Percentiles rank a stretch among this genome's conserved stretches.
phyloP scores from a whole-genome alignment of 805 yeast species.

The Wickerhamiella slavikovae region DNA sequence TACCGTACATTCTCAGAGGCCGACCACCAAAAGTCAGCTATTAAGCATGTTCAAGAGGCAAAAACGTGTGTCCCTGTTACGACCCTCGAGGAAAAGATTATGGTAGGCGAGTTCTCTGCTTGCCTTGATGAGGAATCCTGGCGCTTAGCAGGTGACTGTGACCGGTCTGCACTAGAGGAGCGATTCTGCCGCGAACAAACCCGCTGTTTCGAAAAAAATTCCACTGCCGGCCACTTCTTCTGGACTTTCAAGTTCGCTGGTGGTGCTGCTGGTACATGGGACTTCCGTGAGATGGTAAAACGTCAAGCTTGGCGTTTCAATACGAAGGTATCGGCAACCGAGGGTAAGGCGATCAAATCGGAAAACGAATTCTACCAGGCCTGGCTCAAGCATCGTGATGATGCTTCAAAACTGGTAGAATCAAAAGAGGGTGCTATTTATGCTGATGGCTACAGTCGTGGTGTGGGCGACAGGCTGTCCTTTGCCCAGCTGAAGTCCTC shows the following conservation, averaged over 20 bases:
- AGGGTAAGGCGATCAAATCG: too few species aligned
- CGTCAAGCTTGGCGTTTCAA: too few species aligned
- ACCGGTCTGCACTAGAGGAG: slow-evolving; percentile 33
- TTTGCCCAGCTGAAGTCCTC: too few species aligned
- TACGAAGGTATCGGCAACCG: too few species aligned
- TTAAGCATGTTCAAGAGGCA: slow-evolving; percentile 34
- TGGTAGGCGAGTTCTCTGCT: slow-evolving; percentile 83
- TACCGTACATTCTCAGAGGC: slow-evolving; percentile 69
- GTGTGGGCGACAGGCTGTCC: too few species aligned
- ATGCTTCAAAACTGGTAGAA: too few species aligned
- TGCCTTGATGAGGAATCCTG: slow-evolving; percentile 63
- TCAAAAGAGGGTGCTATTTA: too few species aligned
- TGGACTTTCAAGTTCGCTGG: slow-evolving; percentile 80
- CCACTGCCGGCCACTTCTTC: slow-evolving; percentile 57
- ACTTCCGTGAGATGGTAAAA: slow-evolving; percentile 63
- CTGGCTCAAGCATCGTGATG: too few species aligned
- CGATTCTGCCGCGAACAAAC: slow-evolving; percentile 42
- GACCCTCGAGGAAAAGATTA: too few species aligned
- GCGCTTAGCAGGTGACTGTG: slow-evolving; percentile 34
- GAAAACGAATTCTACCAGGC: too few species aligned
- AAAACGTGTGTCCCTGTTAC: too few species aligned
- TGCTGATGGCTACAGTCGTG: too few species aligned
- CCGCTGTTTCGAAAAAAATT: slow-evolving; percentile 27
- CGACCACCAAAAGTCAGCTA: slow-evolving; percentile 48
- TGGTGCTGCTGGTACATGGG: slow-evolving; percentile 97